Percentiles rank a stretch among this genome's conserved stretches.
These are phyloP conservation scores for Calonectria pauciramosa DNA, from an alignment of 2,329 filamentous ascomycete species.

Conservation along the genomic window DNA sequence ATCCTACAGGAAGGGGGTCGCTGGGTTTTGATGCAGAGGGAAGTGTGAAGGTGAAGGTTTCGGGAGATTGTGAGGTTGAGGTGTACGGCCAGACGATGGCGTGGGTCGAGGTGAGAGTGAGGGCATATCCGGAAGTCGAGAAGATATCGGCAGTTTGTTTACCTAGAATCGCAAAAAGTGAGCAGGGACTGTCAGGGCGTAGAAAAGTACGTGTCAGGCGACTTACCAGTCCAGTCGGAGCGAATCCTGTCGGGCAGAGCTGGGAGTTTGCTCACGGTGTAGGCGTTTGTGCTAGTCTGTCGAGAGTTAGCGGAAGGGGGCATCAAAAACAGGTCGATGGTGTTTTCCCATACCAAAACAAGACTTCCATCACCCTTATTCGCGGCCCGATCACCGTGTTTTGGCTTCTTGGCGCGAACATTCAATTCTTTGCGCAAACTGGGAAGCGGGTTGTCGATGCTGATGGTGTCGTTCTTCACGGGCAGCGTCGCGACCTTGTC, in stretches of 20 bases:
- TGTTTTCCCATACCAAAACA: conserved; percentile 67
- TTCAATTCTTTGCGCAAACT: conserved; percentile 67
- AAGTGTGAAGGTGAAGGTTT: conserved; percentile 85
- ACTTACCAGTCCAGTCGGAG: conserved; percentile 74
- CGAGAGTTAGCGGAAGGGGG: conserved; percentile 35
- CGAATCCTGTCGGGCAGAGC: conserved; percentile 84
- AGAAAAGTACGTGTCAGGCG: not conserved
- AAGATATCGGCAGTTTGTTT: conserved; percentile 77
- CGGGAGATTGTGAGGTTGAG: conserved; percentile 74
- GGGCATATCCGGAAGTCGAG: conserved; percentile 78
- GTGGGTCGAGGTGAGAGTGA: conserved; percentile 84
- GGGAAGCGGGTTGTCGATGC: conserved; percentile 57
- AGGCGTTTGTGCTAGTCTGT: conserved; percentile 87
- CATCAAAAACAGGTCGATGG: conserved; percentile 19
- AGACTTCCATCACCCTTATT: conserved; percentile 77
- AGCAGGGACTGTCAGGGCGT: conserved; percentile 17
- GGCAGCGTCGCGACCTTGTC: conserved; percentile 63
- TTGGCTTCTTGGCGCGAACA: conserved; percentile 73
- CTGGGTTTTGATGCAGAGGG: conserved; percentile 77
- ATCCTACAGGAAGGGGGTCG: conserved; percentile 85
- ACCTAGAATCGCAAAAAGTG: conserved; percentile 56
- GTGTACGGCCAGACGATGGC: conserved; percentile 94
- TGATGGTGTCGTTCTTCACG: conserved; percentile 61
- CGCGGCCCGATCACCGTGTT: conserved; percentile 70
- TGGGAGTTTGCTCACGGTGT: conserved; percentile 87